A percentile compares a stretch with the other conserved stretches of the same genome.
Conservation (phyloP, 495 filamentous ascomycete species). For the Penicillium verhagenii region DNA sequence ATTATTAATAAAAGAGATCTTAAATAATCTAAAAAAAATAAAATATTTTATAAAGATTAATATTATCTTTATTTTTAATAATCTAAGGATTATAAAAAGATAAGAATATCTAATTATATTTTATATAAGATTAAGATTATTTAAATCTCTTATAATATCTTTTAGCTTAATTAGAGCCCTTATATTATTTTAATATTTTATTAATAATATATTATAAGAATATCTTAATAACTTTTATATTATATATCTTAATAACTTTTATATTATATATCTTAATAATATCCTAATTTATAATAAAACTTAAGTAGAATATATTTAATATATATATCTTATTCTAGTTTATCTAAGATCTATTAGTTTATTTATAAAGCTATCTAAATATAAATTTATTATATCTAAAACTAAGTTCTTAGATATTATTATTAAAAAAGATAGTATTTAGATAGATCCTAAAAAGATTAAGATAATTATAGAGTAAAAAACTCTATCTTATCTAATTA, state of each 20-base stretch:
- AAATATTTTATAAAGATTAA: not conserved
- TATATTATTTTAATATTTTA: not conserved
- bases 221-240: not conserved
- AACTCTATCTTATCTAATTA: not conserved
- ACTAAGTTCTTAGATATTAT: not conserved
- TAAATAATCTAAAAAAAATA: not conserved
- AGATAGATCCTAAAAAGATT: not conserved
- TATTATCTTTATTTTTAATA: slow-evolving; percentile 1
- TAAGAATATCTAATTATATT: not conserved
- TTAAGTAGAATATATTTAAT: not conserved
- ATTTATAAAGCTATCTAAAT: not conserved
- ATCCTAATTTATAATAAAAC: not conserved
- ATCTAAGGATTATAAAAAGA: not conserved
- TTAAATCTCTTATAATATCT: not conserved
- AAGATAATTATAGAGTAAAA: not conserved
- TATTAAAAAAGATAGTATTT: not conserved
- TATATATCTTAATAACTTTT: not conserved
- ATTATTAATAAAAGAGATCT: not conserved
- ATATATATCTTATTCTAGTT: not conserved
- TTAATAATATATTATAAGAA: not conserved
- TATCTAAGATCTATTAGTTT: not conserved
- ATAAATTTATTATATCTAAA: not conserved
- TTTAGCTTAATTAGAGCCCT: not conserved
- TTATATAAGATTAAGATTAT: not conserved
- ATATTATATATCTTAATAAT: not conserved